Conservation (phyloP, 2,329 filamentous ascomycete genomes). For the Rhynchosporium agropyri region DNA sequence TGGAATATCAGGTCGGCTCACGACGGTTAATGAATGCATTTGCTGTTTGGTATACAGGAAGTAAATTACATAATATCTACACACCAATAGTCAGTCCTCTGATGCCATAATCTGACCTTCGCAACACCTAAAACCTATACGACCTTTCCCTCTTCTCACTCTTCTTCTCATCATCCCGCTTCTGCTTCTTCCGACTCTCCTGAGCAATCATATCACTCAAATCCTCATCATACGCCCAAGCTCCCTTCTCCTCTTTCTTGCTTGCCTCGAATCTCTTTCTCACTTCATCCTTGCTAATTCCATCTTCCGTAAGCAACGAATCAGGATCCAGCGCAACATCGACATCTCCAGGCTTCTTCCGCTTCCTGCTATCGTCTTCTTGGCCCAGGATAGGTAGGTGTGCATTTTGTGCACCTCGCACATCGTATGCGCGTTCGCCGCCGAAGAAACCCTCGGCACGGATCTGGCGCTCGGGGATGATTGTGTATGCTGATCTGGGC, state of each 20-base stretch:
- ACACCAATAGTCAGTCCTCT: neutral
- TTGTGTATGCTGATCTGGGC: slow-evolving; percentile 81
- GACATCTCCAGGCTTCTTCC: slow-evolving; percentile 95
- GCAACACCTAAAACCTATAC: slow-evolving; percentile 37
- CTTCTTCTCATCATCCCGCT: slow-evolving; percentile 79
- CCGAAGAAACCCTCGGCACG: slow-evolving; percentile 93
- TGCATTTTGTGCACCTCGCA: slow-evolving; percentile 61
- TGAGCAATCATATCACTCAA: slow-evolving; percentile 94
- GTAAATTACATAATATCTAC: slow-evolving; percentile 23
- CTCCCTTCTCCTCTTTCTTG: slow-evolving; percentile 62
- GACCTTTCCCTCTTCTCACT: slow-evolving; percentile 55
- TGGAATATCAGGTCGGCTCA: no score
- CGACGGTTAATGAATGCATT: slow-evolving; percentile 5
- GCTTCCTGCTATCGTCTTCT: slow-evolving; percentile 76
- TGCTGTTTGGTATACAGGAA: slow-evolving; percentile 29
- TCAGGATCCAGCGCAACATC: slow-evolving; percentile 92
- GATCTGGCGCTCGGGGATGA: slow-evolving; percentile 86
- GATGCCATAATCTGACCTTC: slow-evolving; percentile 20
- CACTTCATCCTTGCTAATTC: slow-evolving; percentile 83
- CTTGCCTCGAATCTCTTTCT: slow-evolving; percentile 76
- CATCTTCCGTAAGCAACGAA: slow-evolving; percentile 71
- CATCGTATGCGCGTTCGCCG: slow-evolving; percentile 89
- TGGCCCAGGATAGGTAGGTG: slow-evolving; percentile 75
- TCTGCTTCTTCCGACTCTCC: slow-evolving; percentile 87
- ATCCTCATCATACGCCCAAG: slow-evolving; percentile 79